Evolutionary conservation across 805 yeast species (phyloP).

Genomic region (Myxozyma neotropica): DNA sequence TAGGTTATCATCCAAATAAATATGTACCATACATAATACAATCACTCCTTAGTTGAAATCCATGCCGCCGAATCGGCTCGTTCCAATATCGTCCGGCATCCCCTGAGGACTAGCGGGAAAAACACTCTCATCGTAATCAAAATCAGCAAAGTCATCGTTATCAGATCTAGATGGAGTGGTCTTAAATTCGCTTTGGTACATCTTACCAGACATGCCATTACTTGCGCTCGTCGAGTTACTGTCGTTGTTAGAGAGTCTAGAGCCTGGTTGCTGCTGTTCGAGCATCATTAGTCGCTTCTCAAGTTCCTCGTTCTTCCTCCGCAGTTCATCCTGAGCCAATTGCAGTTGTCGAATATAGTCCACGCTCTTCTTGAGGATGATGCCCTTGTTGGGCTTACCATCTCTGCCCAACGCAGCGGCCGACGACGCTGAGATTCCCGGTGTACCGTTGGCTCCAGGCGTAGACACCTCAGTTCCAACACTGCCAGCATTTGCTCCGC

Average conservation of each 20-base stretch:
- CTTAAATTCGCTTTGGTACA: background rate
- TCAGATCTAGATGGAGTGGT: slow-evolving; percentile 3
- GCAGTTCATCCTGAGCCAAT: slow-evolving; percentile 19
- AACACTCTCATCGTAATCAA: slow-evolving; percentile 31
- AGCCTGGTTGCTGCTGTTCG: background rate
- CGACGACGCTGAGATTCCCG: slow-evolving; percentile 18
- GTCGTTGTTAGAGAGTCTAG: background rate
- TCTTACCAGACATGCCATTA: background rate
- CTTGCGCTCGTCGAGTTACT: background rate
- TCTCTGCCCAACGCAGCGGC: slow-evolving; percentile 46
- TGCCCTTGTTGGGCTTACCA: slow-evolving; percentile 79
- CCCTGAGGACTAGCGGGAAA: slow-evolving; percentile 27
- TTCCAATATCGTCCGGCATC: slow-evolving; percentile 11
- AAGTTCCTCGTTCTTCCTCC: slow-evolving; percentile 27
- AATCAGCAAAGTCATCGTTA: slow-evolving; percentile 24
- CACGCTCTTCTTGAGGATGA: slow-evolving; percentile 73
- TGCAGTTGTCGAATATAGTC: slow-evolving; percentile 59
- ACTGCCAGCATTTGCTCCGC: slow-evolving; percentile 28
- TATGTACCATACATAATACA: no score
- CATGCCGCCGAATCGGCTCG: slow-evolving; percentile 14
- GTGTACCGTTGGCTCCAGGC: slow-evolving; percentile 17
- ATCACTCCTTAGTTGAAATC: slow-evolving; percentile 25
- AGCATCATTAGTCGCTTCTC: slow-evolving; percentile 15
- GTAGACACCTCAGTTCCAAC: slow-evolving; percentile 26
- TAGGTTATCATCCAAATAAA: background rate